Evolutionary conservation across 495 filamentous ascomycete genomes (phyloP), one percentile per base, ranked within the genome.

Genomic region (Aspergillus indologenus): DNA sequence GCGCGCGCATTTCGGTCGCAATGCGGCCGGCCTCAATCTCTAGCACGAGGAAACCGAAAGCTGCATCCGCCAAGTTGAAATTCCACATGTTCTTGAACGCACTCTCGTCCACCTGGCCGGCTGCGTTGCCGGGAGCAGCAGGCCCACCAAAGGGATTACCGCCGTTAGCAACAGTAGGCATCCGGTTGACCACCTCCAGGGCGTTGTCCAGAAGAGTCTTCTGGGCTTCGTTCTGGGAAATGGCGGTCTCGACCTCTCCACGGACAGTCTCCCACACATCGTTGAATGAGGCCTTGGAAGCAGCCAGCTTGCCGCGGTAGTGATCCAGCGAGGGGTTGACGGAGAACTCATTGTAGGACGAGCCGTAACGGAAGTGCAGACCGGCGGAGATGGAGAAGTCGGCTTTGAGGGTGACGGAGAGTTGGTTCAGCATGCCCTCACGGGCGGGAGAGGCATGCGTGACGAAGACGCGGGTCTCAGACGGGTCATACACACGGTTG

Each of bases 31-130:
- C 87, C 67, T 98, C 92, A 46, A 99, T 85, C 65, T 99, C 94
- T 57, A 99, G 76, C 17, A 98, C 92, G 52, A 99, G 79, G 80
- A 89, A 98, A 47, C 94, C 94, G 70, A 96, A 99, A 14, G 94
- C 95, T 40, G 94, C 94, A 76, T 99, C 94, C 20, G 94, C 94
- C 51, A 99, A 75, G 71, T 99, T 99, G 78, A 99, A 99, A 75
- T 99, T 99, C 94, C 94, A 99, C 95, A 98, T 98, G 66, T 99
- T 99, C 80, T 99, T 99, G 80, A 99, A 99, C 0, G 94, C 94
- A 62, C 92, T 96, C 76, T 99, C 94, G 66, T 99, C 94, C 19
- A 99, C 91, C 65, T 95, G 91, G 19, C 94, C 93, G 60, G 86
- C 87, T 21, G 84, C 85, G 62, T 81, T 83, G 50, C 82, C 82